Conservation (phyloP, 2,329 filamentous ascomycete genomes). For the Hirsutella thompsonii region DNA sequence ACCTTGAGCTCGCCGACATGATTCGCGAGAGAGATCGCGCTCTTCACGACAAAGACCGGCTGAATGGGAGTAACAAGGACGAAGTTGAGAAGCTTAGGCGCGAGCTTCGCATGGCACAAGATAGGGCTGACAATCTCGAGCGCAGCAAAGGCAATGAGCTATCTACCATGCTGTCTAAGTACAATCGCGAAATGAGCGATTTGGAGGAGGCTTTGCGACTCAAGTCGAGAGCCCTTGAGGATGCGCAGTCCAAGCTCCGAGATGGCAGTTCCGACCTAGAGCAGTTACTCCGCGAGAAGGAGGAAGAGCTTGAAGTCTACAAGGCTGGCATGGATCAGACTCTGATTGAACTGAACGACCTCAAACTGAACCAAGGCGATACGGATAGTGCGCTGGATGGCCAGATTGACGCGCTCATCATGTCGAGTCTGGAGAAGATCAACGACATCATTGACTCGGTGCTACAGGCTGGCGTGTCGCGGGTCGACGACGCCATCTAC, state of each 20-base stretch:
- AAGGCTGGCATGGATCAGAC: constrained; percentile 97
- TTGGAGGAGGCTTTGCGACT: constrained; percentile 82
- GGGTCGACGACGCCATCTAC: constrained; percentile 92
- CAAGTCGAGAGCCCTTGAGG: constrained; percentile 80
- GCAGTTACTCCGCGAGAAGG: constrained; percentile 76
- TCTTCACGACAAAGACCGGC: constrained; percentile 80
- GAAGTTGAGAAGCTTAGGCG: constrained; percentile 91
- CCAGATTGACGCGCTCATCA: constrained; percentile 79
- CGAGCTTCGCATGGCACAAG: constrained; percentile 82
- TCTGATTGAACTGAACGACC: constrained; percentile 79
- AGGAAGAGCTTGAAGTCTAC: constrained; percentile 95
- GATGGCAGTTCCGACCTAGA: constrained; percentile 82
- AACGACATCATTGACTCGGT: constrained; percentile 97
- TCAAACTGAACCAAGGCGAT: constrained; percentile 62
- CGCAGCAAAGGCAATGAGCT: constrained; percentile 89
- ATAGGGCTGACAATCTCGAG: constrained; percentile 85
- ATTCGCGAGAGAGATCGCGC: constrained; percentile 92
- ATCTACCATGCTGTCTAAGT: constrained; percentile 86
- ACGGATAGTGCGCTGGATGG: constrained; percentile 74
- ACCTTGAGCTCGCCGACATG: constrained; percentile 97
- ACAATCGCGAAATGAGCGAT: constrained; percentile 94
- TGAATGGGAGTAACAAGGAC: constrained; percentile 77
- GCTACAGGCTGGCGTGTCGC: constrained; percentile 79
- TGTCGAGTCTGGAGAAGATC: constrained; percentile 81
- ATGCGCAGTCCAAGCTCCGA: constrained; percentile 62